phyloP scores from a whole-genome alignment of 2,329 filamentous ascomycete species.

The Penicillium janthinellum region DNA sequence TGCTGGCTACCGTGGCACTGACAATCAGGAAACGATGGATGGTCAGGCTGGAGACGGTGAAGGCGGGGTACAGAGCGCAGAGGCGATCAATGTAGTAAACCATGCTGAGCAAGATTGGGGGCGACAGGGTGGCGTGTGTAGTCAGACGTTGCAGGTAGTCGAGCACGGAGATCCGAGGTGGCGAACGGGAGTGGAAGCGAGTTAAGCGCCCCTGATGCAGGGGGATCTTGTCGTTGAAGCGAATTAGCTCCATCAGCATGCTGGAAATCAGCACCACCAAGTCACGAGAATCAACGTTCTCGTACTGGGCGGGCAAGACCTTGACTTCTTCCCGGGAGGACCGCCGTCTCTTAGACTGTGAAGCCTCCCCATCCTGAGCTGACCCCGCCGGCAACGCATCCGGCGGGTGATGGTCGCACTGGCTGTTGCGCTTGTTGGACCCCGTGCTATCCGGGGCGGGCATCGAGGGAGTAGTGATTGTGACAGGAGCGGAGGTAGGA shows the following conservation, averaged over 20 bases:
- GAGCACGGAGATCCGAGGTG: conserved; percentile 88
- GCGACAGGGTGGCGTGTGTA: conserved; percentile 88
- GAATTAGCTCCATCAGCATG: conserved; percentile 93
- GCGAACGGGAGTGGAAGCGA: conserved; percentile 86
- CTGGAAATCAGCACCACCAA: conserved; percentile 88
- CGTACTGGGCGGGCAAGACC: conserved; percentile 69
- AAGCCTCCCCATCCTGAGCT: conserved; percentile 32
- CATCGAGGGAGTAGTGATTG: conserved; percentile 31
- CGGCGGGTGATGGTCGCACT: conserved; percentile 27
- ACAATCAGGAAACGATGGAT: conserved; percentile 97
- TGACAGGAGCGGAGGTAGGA: neutral
- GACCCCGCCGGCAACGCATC: conserved; percentile 26
- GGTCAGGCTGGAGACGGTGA: conserved; percentile 93
- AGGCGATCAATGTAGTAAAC: conserved; percentile 98
- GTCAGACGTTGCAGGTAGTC: conserved; percentile 93
- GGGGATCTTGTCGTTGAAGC: conserved; percentile 86
- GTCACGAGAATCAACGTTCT: conserved; percentile 78
- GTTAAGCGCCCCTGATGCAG: conserved; percentile 84
- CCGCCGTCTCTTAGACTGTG: conserved; percentile 50
- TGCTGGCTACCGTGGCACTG: conserved; percentile 90
- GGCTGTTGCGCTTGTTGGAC: conserved; percentile 41
- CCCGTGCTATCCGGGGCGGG: conserved; percentile 30
- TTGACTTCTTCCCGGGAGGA: conserved; percentile 52
- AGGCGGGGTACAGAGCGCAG: conserved; percentile 87
- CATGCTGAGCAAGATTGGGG: conserved; percentile 95